Conservation (phyloP, 2,329 filamentous ascomycete species). For the Camillea tinctor region DNA sequence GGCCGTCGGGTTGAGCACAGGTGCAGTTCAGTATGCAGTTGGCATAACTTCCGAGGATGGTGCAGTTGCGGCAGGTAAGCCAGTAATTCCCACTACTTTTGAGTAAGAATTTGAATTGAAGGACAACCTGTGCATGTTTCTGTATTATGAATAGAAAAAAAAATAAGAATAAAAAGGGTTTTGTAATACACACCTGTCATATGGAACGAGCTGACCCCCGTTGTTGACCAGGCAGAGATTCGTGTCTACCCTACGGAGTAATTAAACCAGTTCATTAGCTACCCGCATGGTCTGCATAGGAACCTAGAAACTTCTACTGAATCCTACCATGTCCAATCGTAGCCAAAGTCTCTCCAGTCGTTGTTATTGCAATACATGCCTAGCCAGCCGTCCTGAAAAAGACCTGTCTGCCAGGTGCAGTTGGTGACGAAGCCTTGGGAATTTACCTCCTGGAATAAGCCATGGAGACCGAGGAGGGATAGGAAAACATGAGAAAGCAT, state of each 20-base stretch:
- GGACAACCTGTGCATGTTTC: neutral
- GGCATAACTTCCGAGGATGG: constrained; percentile 21
- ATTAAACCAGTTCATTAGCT: neutral
- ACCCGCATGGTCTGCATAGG: neutral
- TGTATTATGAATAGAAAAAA: neutral
- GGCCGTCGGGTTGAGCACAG: constrained; percentile 22
- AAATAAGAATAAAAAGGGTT: neutral
- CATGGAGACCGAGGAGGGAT: constrained; percentile 12
- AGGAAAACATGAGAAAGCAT: constrained; percentile 10
- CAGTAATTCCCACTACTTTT: constrained; percentile 29
- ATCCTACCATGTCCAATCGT: constrained; percentile 41
- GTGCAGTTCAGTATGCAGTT: constrained; percentile 27
- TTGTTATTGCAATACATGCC: constrained; percentile 42
- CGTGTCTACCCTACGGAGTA: constrained; percentile 36
- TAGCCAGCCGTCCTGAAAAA: constrained; percentile 33
- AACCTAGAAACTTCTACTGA: neutral
- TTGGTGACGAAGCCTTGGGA: constrained; percentile 33
- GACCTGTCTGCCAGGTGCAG: constrained; percentile 37
- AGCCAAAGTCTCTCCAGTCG: constrained; percentile 33
- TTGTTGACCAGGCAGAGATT: constrained; percentile 31
- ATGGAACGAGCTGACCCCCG: constrained; percentile 27
- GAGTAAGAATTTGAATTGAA: constrained; percentile 1
- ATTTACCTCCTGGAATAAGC: constrained; percentile 28
- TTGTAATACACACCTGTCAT: constrained; percentile 21
- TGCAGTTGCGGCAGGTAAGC: constrained; percentile 29